Percentiles rank a stretch among this genome's conserved stretches.
These are phyloP conservation scores for Psidium friedrichsthalianum DNA, from an alignment of 345 rosid genomes.

Conservation along the genomic window DNA sequence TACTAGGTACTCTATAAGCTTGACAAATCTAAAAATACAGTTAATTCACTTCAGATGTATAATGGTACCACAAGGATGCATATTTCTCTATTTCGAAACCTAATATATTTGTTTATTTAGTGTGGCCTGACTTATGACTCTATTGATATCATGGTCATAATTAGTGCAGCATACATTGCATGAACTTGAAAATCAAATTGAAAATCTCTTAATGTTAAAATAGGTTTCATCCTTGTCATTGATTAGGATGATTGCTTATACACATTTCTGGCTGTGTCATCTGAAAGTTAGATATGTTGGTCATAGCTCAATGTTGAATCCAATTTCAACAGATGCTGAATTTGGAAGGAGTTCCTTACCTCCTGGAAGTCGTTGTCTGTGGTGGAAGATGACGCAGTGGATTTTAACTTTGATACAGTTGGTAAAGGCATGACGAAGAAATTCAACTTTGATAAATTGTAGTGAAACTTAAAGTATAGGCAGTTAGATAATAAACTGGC, in stretches of 20 bases:
- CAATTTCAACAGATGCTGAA: too few species aligned
- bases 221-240: background rate
- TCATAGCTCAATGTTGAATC: too few species aligned
- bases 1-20: conserved; percentile 22
- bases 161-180: background rate
- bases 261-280: background rate
- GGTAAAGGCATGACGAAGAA: too few species aligned
- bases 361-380: too few species aligned
- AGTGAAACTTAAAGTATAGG: too few species aligned
- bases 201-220: background rate
- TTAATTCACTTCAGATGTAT: background rate
- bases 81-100: background rate
- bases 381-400: too few species aligned
- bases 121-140: background rate
- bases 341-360: too few species aligned
- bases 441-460: too few species aligned
- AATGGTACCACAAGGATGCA: background rate
- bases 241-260: background rate
- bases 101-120: background rate
- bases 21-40: background rate
- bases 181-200: background rate
- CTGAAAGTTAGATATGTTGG: background rate
- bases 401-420: too few species aligned
- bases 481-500: background rate
- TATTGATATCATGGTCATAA: background rate